phyloP scores from a whole-genome alignment of 257 asterid species.

The Anisodus tanguticus region DNA sequence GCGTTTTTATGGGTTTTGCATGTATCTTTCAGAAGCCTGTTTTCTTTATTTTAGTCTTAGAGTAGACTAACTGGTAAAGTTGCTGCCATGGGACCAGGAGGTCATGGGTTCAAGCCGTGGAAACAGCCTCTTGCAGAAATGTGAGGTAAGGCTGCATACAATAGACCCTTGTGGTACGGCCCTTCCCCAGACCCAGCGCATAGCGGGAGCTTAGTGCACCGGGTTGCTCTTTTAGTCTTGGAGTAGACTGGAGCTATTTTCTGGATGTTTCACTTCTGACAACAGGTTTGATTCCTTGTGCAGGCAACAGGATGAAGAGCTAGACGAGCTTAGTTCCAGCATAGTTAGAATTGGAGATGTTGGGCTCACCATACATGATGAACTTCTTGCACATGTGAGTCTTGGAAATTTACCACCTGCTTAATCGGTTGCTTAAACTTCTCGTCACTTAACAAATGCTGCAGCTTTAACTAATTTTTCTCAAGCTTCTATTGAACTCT shows the following conservation, averaged over 20 bases:
- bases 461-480: background rate
- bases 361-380: constrained; percentile 98
- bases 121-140: too few relatives aligned
- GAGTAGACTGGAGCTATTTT: constrained; percentile 25
- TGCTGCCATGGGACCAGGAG: too few relatives aligned
- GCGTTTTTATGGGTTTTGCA: background rate
- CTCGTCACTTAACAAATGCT: background rate
- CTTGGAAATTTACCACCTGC: background rate
- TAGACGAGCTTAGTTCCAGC: constrained; percentile 87
- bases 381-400: constrained; percentile 83
- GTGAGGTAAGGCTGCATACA: too few relatives aligned
- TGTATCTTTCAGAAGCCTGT: background rate
- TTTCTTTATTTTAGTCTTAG: background rate
- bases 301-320: constrained; percentile 84
- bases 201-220: too few relatives aligned
- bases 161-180: too few relatives aligned
- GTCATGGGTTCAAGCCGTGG: too few relatives aligned
- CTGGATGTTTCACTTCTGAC: background rate
- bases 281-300: constrained; percentile 29
- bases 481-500: background rate
- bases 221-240: too few relatives aligned
- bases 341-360: constrained; percentile 92
- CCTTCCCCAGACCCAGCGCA: too few relatives aligned
- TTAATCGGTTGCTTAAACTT: constrained; percentile 7
- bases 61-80: too few relatives aligned